Evolutionary conservation across 495 filamentous ascomycete genomes (phyloP).

Genomic region (Aspergillus ostianus): DNA sequence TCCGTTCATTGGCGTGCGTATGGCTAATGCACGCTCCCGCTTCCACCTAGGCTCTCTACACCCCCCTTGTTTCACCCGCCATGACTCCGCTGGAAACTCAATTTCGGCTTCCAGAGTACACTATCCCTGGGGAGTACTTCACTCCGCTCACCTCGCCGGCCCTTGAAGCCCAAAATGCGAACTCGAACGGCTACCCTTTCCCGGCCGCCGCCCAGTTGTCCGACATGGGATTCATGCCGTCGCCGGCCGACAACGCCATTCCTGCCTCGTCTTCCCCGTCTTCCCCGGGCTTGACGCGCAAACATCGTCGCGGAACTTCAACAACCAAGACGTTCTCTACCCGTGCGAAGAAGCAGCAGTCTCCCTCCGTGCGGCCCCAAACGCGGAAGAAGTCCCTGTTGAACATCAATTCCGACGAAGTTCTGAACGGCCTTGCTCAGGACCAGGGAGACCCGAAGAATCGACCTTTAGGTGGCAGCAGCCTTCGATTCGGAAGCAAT

Average conservation of each 20-base stretch:
- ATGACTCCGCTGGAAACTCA: constrained; percentile 88
- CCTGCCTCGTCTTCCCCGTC: constrained; percentile 30
- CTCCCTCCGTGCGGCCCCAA: constrained; percentile 80
- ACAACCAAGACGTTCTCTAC: constrained; percentile 40
- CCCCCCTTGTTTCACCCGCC: constrained; percentile 89
- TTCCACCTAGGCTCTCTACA: constrained; percentile 69
- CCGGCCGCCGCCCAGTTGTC: constrained; percentile 34
- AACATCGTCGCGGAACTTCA: constrained; percentile 41
- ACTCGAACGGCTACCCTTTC: constrained; percentile 36
- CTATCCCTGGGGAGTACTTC: constrained; percentile 84
- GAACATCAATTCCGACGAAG: constrained; percentile 55
- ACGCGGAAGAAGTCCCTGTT: constrained; percentile 58
- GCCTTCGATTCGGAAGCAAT: constrained; percentile 44
- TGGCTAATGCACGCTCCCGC: constrained; percentile 26
- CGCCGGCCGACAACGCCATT: constrained; percentile 48
- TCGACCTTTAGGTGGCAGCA: constrained; percentile 34
- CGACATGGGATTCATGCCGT: constrained; percentile 43
- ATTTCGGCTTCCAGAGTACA: constrained; percentile 78
- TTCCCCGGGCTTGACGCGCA: constrained; percentile 30
- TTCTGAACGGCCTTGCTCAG: constrained; percentile 34
- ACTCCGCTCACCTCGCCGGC: constrained; percentile 92
- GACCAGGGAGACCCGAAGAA: constrained; percentile 30
- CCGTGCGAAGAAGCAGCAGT: constrained; percentile 65
- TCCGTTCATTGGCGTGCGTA: constrained; percentile 5
- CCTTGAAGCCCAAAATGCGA: constrained; percentile 73